Conservation (phyloP, 2,329 filamentous ascomycete species). For the Colletotrichum chlorophyti region DNA sequence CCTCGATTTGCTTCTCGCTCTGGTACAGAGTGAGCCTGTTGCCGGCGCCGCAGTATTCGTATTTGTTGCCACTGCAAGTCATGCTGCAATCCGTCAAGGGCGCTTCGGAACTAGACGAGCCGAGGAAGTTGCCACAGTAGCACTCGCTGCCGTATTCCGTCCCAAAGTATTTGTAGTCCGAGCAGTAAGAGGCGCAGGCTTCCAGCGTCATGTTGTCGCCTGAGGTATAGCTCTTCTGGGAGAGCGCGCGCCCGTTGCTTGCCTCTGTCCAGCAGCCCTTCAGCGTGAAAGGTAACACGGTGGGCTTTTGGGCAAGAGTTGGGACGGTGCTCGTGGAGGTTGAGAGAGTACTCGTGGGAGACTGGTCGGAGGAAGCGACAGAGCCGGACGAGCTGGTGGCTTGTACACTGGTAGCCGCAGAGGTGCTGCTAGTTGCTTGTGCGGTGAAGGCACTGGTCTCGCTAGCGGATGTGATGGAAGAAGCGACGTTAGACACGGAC, state of each 20-base stretch:
- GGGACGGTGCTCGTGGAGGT: conserved; percentile 23
- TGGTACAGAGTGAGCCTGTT: conserved; percentile 43
- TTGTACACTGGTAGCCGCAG: neutral
- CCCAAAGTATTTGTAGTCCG: conserved; percentile 47
- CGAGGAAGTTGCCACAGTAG: conserved; percentile 44
- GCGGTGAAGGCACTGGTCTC: neutral
- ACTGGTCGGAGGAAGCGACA: conserved; percentile 10
- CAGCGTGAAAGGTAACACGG: conserved; percentile 39
- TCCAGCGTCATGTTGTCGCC: conserved; percentile 41
- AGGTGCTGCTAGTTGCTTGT: neutral
- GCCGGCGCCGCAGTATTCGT: conserved; percentile 42
- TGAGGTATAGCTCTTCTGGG: conserved; percentile 33
- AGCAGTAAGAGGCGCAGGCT: conserved; percentile 42
- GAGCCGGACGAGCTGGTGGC: conserved; percentile 24
- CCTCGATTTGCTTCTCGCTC: conserved; percentile 34
- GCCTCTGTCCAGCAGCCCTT: conserved; percentile 51
- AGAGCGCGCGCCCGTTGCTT: conserved; percentile 42
- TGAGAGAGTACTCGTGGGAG: conserved; percentile 11
- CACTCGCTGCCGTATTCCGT: conserved; percentile 47
- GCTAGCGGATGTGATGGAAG: neutral
- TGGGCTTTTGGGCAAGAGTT: conserved; percentile 36
- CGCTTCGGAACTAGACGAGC: conserved; percentile 34
- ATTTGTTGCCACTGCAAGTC: conserved; percentile 40
- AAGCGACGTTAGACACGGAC: neutral
- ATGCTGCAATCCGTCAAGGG: conserved; percentile 42